Conservation (phyloP, 352 stramenopile species). For the Phytopythium delawarense region DNA sequence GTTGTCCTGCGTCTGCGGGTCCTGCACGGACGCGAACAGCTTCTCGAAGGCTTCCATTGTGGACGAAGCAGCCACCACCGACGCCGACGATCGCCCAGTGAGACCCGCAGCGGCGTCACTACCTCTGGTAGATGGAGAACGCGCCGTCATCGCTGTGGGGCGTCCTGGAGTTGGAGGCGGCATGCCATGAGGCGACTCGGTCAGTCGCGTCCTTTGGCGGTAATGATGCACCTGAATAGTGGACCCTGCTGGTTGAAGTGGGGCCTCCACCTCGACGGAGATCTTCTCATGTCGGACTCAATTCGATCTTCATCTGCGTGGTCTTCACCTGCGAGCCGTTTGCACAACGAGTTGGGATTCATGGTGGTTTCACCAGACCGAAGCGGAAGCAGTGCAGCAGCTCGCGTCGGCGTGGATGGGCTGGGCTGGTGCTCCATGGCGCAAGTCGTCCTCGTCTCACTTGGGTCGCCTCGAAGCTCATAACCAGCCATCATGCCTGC, state of each 20-base stretch:
- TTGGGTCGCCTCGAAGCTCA: no score
- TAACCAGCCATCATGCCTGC: no score
- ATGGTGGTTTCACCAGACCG: no score
- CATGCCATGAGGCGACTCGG: not conserved
- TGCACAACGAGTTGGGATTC: no score
- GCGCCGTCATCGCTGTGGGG: not conserved
- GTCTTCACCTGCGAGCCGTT: no score
- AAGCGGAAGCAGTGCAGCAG: no score
- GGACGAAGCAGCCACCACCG: no score
- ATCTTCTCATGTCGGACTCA: not conserved
- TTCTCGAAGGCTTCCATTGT: conserved; percentile 49
- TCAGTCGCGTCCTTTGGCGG: conserved; percentile 1
- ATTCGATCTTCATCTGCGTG: no score
- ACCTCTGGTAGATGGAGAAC: not conserved
- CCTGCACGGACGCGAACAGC: conserved; percentile 51
- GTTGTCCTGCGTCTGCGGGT: conserved; percentile 61
- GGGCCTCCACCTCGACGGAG: not conserved
- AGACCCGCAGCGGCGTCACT: not conserved
- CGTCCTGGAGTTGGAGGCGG: not conserved
- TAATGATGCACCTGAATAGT: not conserved
- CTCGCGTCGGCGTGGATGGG: no score
- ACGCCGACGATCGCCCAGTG: no score
- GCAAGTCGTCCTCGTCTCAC: no score
- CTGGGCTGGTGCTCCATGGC: no score
- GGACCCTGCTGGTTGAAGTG: conserved; percentile 2